These are phyloP conservation scores for Ceratobasidium sp. DNA, from an alignment of 1,284 basidiomycete species.

Conservation along the genomic window DNA sequence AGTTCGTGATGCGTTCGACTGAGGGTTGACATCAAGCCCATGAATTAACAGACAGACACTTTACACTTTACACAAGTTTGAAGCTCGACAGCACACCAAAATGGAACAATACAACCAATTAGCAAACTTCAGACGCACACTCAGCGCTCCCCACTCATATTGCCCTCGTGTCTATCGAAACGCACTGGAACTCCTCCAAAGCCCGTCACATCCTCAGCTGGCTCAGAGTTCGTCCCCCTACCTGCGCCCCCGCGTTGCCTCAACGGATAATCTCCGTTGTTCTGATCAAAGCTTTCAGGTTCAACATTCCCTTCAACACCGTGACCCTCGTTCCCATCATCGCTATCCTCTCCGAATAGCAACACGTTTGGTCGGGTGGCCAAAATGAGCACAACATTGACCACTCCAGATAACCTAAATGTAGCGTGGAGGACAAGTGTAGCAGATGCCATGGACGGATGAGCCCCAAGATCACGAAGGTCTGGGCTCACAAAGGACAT, in stretches of 20 bases:
- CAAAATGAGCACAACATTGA: slow-evolving; percentile 48
- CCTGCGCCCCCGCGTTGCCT: background rate
- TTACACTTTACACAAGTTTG: no score
- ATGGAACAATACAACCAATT: background rate
- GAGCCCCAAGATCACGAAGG: background rate
- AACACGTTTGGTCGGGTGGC: slow-evolving; percentile 47
- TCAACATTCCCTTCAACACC: background rate
- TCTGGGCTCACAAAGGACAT: slow-evolving; percentile 1
- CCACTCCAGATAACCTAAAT: slow-evolving; percentile 44
- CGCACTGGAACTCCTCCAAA: slow-evolving; percentile 17
- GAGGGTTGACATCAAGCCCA: no score
- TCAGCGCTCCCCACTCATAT: background rate
- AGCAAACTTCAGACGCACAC: background rate
- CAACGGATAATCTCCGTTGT: background rate
- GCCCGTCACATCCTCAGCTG: background rate
- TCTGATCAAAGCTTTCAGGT: background rate
- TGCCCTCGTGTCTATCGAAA: background rate
- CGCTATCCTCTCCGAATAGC: slow-evolving; percentile 40
- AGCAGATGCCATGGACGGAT: slow-evolving; percentile 38
- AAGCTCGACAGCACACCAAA: background rate
- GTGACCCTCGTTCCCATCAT: background rate
- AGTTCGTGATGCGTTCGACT: no score
- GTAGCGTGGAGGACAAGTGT: slow-evolving; percentile 42
- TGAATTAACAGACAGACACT: no score
- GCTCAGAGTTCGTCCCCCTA: background rate